phyloP scores from a whole-genome alignment of 345 rosid genomes.

The Linum usitatissimum region DNA sequence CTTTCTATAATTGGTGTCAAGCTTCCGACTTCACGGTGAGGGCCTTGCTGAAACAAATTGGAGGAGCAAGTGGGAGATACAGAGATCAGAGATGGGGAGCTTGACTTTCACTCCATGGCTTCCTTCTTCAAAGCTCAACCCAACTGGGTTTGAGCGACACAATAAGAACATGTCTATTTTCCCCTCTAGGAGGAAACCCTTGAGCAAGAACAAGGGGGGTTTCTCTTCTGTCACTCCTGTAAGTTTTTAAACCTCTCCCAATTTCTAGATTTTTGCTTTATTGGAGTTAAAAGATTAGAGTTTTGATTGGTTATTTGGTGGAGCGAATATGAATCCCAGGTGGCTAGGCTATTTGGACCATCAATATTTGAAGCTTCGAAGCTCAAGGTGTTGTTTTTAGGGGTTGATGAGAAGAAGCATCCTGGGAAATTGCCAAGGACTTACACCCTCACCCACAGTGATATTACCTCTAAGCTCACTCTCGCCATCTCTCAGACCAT shows the following conservation, averaged over 20 bases:
- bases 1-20: not conserved
- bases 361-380: constrained; percentile 92
- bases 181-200: constrained; percentile 26
- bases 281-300: too few species aligned
- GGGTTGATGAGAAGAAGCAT: constrained; percentile 82
- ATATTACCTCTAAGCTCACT: constrained; percentile 72
- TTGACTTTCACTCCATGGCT: constrained; percentile 31
- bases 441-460: constrained; percentile 90
- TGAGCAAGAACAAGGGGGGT: constrained; percentile 23
- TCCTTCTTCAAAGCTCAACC: constrained; percentile 35
- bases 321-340: constrained; percentile 39
- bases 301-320: constrained; percentile 9
- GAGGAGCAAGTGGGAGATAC: constrained; percentile 8
- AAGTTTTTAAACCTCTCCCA: constrained; percentile 8
- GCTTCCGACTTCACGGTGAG: not conserved
- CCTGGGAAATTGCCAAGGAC: constrained; percentile 89
- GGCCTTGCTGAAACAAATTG: not conserved
- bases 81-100: constrained; percentile 32
- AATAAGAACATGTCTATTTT: constrained; percentile 30
- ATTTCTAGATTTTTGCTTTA: not conserved
- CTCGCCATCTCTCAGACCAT: constrained; percentile 85
- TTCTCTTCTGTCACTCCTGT: constrained; percentile 45
- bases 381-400: constrained; percentile 72
- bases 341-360: constrained; percentile 90
- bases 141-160: constrained; percentile 34